Evolutionary conservation across 805 yeast genomes (phyloP), one percentile per base, ranked within the genome.

Genomic region (Tetrapisispora phaffii): DNA sequence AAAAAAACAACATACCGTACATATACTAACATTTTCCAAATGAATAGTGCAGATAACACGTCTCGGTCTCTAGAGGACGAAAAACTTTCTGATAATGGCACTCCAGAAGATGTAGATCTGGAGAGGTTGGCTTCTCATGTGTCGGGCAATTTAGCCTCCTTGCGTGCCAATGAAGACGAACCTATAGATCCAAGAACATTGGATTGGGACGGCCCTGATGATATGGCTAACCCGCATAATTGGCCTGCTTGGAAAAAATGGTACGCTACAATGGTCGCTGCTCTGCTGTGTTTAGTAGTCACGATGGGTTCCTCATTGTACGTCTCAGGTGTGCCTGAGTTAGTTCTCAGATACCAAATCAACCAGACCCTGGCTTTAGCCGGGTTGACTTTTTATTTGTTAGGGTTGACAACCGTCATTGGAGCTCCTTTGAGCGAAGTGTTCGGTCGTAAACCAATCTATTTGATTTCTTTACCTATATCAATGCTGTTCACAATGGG

Each of bases 401-500:
- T 83, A 23, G 90, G 90, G n/a, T 68, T 83, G 42, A 82, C 87
- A 0, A 87, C 88, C 1, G 77, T 79, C 7, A 51, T 82, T 41
- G 80, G 83, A 12, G 87, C 88, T 6, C 89, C 89, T 23, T 60
- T 81, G 33, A 79, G 85, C 24, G 89, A 82, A 63, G 62, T 80
- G 2, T 72, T 78, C 50, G 89, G 90, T 36, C 69, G 90, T 51
- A 75, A 77, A 55, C 69, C 78, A 46, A 74, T 81, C 35, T 83
- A 83, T 60, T 52, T 75, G 34, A 47, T 68, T 2, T 74, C 85
- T 2, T 68, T 81, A 58, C 88, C 85, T 6, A 50, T 75, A 33
- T 80, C 86, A 12, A 79, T 80, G 79, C 69, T 82, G 21, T 80
- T 81, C 62, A 77, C 79, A 19, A 77, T 82, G 81, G 88, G 87